Percentiles rank a stretch among this genome's conserved stretches.
Evolutionary conservation across 2,329 filamentous ascomycete species (phyloP).

Genomic region (Mycocentrospora acerina): DNA sequence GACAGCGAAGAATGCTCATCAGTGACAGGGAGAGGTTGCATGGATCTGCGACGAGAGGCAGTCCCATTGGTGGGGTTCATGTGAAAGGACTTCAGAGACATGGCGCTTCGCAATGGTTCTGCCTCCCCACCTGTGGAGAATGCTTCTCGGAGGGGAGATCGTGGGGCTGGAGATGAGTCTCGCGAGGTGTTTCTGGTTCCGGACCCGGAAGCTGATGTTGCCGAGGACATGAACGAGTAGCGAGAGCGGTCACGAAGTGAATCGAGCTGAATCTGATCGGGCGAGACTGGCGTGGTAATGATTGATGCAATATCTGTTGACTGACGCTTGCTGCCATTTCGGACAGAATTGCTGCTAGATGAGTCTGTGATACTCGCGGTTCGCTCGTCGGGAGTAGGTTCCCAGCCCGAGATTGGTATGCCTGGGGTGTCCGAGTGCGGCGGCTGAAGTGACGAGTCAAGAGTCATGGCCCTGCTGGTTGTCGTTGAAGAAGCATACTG

Average conservation of each 20-base stretch:
- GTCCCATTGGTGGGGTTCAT: constrained; percentile 37
- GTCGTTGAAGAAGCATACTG: constrained; percentile 37
- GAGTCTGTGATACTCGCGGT: constrained; percentile 33
- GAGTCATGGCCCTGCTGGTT: constrained; percentile 31
- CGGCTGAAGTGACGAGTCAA: constrained; percentile 38
- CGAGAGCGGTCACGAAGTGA: constrained; percentile 41
- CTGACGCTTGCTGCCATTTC: constrained; percentile 28
- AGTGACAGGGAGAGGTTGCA: constrained; percentile 41
- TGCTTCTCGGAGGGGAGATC: constrained; percentile 35
- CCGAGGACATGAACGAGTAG: constrained; percentile 40
- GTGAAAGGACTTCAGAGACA: constrained; percentile 41
- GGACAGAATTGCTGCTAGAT: constrained; percentile 29
- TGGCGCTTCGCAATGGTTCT: constrained; percentile 35
- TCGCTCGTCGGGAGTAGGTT: constrained; percentile 27
- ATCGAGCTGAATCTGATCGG: constrained; percentile 39
- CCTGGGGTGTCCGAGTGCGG: constrained; percentile 33
- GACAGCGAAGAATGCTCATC: constrained; percentile 34
- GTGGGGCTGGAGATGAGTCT: constrained; percentile 38
- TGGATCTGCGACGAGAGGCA: constrained; percentile 39
- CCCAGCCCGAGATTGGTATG: constrained; percentile 35
- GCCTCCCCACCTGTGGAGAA: constrained; percentile 21
- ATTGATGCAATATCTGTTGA: constrained; percentile 40
- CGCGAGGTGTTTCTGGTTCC: constrained; percentile 38
- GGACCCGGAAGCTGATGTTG: constrained; percentile 36
- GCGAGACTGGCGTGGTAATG: constrained; percentile 37